These are phyloP conservation scores for Carex sylvatica DNA, from an alignment of 202 grass and related monocot genomes.

Conservation along the genomic window DNA sequence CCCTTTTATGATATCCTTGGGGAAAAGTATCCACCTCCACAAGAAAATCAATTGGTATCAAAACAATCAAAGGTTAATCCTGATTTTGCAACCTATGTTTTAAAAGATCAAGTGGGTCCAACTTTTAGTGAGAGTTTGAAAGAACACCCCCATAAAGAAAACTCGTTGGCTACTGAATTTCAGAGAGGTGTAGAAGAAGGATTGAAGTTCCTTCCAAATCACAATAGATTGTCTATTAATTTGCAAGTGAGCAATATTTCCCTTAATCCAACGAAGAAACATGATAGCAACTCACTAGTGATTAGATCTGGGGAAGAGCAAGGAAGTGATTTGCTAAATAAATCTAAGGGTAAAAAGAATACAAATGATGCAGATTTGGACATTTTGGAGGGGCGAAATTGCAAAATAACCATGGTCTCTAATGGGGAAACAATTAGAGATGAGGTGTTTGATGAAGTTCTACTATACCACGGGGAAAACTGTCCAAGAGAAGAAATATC, in stretches of 20 bases:
- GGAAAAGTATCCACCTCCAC: slow-evolving; percentile 33
- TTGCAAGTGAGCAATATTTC: not conserved
- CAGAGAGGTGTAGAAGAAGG: slow-evolving; percentile 32
- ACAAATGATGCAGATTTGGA: slow-evolving; percentile 21
- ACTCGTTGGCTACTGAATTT: not conserved
- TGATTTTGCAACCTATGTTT: not conserved
- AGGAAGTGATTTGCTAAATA: not conserved
- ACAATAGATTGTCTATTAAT: slow-evolving; percentile 11
- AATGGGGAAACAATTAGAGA: slow-evolving; percentile 27
- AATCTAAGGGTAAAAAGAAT: not conserved
- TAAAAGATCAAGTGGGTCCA: not conserved
- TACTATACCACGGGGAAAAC: slow-evolving; percentile 24
- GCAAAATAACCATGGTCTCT: slow-evolving; percentile 30
- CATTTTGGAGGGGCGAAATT: slow-evolving; percentile 27
- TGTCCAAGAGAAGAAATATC: not conserved
- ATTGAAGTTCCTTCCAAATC: slow-evolving; percentile 35
- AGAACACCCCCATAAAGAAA: not conserved
- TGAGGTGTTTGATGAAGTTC: slow-evolving; percentile 44
- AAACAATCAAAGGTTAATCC: not conserved
- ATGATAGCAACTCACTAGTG: not conserved
- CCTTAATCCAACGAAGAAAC: not conserved
- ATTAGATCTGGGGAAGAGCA: not conserved
- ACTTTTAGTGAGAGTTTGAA: not conserved
- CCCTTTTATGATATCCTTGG: slow-evolving; percentile 57
- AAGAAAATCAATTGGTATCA: not conserved